Base-by-base conservation (phyloP, 441 rosid species). In the Mallotus japonicus region DNA sequence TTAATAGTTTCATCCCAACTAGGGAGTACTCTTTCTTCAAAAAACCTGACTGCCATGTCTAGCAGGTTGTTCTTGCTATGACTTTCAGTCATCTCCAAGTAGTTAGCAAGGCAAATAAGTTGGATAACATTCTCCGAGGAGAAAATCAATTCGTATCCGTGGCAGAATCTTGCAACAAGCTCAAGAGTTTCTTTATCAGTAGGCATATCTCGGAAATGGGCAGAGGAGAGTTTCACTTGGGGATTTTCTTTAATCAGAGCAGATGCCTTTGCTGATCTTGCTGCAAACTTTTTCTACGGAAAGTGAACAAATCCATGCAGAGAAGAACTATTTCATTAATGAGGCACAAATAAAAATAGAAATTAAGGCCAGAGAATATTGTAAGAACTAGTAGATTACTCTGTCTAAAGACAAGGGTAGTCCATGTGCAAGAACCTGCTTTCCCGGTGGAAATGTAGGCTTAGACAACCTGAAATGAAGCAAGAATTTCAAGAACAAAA, bases 1-100 rank as follows among this genome's bases (percentile, higher is more conserved):
- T 85, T 92, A 58, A 94, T 74, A 16, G 85, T 88, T 69, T 90
- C 89, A 12, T 84, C 84, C 97, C 98, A 92, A 84, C 83, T 87
- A 4, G 81, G 79, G 65, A 94, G 88, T 70, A 90, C 85, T 73
- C 57, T 78, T 40, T 81, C 82, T 22, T 82, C 76, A 19, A 89
- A 82, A 83, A 89, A 92, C 37, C 60, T 67, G 9, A 71, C 55
- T 22, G 88, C 85, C 80, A 72, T 80, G 62, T 68, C 77, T 19
- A 89, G 58, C 65, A 94, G 83, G 80, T 94, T 94, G 70, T 89
- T 67, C 5, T 73, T 71, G 84, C 88, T 59, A 71, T 87, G 94
- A 66, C 62, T 80, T 75, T 92, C 96, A 3, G 80, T 81, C 97
- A 94, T 94, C 61, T 81, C 93, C 80, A 94, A 82, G 83, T 83